A percentile compares a stretch with the other conserved stretches of the same genome.
Conservation (phyloP, 495 filamentous ascomycete genomes). For the Penicilliopsis zonata region DNA sequence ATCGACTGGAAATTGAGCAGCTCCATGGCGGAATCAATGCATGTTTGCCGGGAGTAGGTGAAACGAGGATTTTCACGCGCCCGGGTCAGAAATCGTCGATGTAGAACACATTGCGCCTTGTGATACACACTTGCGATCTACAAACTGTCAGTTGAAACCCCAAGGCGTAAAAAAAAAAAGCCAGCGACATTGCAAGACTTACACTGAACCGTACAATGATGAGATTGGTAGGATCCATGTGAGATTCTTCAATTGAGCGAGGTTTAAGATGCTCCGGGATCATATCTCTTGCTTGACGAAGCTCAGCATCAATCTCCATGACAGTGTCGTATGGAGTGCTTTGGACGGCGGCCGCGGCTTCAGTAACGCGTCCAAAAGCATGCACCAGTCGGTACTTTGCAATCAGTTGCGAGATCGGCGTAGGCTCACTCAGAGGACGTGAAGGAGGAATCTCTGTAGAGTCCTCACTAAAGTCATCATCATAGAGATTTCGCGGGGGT, state of each 20-base stretch:
- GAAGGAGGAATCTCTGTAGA: slow-evolving; percentile 65
- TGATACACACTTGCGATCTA: slow-evolving; percentile 77
- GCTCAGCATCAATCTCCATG: slow-evolving; percentile 63
- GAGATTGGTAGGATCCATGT: slow-evolving; percentile 61
- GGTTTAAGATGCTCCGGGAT: slow-evolving; percentile 72
- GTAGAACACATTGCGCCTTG: slow-evolving; percentile 78
- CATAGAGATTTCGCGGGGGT: slow-evolving; percentile 80
- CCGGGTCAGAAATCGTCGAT: slow-evolving; percentile 70
- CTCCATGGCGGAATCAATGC: slow-evolving; percentile 77
- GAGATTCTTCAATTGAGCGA: slow-evolving; percentile 64
- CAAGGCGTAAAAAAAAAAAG: not conserved
- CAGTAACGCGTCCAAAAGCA: slow-evolving; percentile 48
- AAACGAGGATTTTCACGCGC: slow-evolving; percentile 74
- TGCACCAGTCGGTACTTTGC: slow-evolving; percentile 57
- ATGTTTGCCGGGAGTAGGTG: slow-evolving; percentile 70
- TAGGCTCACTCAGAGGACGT: slow-evolving; percentile 63
- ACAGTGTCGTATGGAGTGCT: slow-evolving; percentile 68
- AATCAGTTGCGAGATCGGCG: slow-evolving; percentile 82
- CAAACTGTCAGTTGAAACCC: slow-evolving; percentile 9
- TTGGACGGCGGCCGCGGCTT: slow-evolving; percentile 31
- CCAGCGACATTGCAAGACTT: slow-evolving; percentile 1
- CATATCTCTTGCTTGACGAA: slow-evolving; percentile 57
- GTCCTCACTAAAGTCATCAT: slow-evolving; percentile 82
- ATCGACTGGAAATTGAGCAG: slow-evolving; percentile 65
- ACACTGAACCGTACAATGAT: slow-evolving; percentile 74